Evolutionary conservation across 1,284 basidiomycete species (phyloP).

Genomic region (Ganoderma sinense): DNA sequence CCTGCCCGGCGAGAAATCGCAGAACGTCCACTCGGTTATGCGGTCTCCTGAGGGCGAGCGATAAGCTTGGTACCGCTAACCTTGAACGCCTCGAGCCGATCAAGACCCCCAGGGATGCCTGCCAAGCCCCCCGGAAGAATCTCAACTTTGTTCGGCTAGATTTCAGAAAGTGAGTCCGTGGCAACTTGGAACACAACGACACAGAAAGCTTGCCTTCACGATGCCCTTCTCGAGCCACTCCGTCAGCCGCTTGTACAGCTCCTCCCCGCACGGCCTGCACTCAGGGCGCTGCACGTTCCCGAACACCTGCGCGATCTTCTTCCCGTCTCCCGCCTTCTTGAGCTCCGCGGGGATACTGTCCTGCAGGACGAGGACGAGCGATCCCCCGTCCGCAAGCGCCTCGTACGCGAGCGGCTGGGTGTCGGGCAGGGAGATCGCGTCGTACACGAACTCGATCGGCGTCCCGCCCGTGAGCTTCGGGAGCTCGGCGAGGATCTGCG

Average conservation of each 20-base stretch:
- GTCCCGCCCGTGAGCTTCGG: constrained; percentile 34
- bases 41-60: constrained; percentile 39
- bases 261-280: constrained; percentile 15
- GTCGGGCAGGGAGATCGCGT: constrained; percentile 39
- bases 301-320: constrained; percentile 24
- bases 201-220: background rate
- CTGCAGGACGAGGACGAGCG: constrained; percentile 28
- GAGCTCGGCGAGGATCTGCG: constrained; percentile 34
- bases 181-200: background rate
- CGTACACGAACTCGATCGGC: constrained; percentile 47
- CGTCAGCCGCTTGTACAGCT: constrained; percentile 23
- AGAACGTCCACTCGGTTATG: constrained; percentile 9
- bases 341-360: constrained; percentile 25
- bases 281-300: constrained; percentile 14
- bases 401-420: constrained; percentile 35
- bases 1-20: background rate
- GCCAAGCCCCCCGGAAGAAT: constrained; percentile 38
- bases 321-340: constrained; percentile 19
- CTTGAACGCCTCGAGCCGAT: constrained; percentile 31
- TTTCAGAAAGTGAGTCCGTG: background rate
- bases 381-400: constrained; percentile 38
- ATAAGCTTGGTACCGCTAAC: constrained; percentile 41
- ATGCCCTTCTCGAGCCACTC: constrained; percentile 17
- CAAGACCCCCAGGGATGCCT: constrained; percentile 37
- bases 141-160: constrained; percentile 40